Evolutionary conservation across 2,329 filamentous ascomycete genomes (phyloP).

Genomic region (Zarea fungicola): DNA sequence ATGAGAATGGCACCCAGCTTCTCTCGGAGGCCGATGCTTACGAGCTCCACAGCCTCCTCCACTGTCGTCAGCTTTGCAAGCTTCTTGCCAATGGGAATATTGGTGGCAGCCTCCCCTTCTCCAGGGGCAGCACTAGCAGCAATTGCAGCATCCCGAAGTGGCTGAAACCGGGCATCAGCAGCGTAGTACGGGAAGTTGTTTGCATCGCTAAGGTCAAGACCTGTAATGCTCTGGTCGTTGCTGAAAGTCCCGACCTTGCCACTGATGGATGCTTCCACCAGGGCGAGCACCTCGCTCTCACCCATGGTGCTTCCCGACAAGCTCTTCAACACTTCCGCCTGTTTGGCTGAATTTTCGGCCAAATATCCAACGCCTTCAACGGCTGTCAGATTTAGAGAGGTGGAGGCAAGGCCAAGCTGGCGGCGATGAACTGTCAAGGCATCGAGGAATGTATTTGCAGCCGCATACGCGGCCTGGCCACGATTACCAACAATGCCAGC

Average conservation of each 20-base stretch:
- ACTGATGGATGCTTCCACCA: slow-evolving; percentile 46
- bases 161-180: slow-evolving; percentile 49
- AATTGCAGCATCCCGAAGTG: slow-evolving; percentile 37
- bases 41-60: slow-evolving; percentile 22
- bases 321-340: slow-evolving; percentile 43
- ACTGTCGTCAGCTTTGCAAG: slow-evolving; percentile 13
- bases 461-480: slow-evolving; percentile 49
- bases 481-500: slow-evolving; percentile 47
- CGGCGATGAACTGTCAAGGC: slow-evolving; percentile 36
- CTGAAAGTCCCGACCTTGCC: slow-evolving; percentile 38
- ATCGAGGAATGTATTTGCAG: slow-evolving; percentile 44
- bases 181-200: slow-evolving; percentile 47
- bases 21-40: slow-evolving; percentile 19
- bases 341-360: slow-evolving; percentile 39
- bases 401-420: slow-evolving; percentile 35
- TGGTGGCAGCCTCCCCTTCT: slow-evolving; percentile 7
- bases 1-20: slow-evolving; percentile 32
- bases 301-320: slow-evolving; percentile 43
- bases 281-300: slow-evolving; percentile 49
- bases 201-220: slow-evolving; percentile 42
- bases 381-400: slow-evolving; percentile 47
- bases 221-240: slow-evolving; percentile 48
- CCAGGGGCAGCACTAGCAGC: slow-evolving; percentile 16
- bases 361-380: slow-evolving; percentile 47
- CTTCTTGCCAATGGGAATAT: slow-evolving; percentile 17